Percentiles rank a stretch among this genome's conserved stretches.
Evolutionary conservation across 345 rosid genomes (phyloP).

Genomic region (Pistacia vera): DNA sequence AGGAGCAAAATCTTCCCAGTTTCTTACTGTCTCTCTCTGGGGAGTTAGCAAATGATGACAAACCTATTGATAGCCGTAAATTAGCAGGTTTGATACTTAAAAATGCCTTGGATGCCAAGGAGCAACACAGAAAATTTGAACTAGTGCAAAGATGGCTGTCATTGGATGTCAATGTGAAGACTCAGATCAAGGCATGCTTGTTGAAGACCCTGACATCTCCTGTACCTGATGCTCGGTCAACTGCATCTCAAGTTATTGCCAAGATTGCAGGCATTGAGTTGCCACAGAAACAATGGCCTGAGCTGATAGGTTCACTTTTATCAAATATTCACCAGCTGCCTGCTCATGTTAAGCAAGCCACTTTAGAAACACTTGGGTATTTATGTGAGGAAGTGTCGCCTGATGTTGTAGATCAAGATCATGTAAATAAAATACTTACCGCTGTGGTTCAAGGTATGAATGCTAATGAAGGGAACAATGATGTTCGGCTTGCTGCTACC

Average conservation of each 20-base stretch:
- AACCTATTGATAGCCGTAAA: constrained; percentile 48
- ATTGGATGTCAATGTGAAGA: constrained; percentile 30
- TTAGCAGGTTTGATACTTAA: constrained; percentile 42
- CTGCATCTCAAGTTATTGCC: constrained; percentile 44
- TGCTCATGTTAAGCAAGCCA: constrained; percentile 45
- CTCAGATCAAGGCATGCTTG: constrained; percentile 34
- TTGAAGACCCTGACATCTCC: constrained; percentile 38
- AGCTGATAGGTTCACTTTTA: constrained; percentile 35
- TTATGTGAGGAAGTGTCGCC: constrained; percentile 50
- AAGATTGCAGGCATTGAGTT: constrained; percentile 48
- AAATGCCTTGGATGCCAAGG: constrained; percentile 47
- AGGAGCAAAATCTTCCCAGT: constrained; percentile 45
- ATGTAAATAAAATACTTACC: constrained; percentile 42
- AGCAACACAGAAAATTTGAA: constrained; percentile 41
- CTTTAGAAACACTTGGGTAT: constrained; percentile 44
- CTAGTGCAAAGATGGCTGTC: constrained; percentile 49
- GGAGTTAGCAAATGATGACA: constrained; percentile 42
- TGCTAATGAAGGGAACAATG: constrained; percentile 53
- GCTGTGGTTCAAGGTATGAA: constrained; percentile 55
- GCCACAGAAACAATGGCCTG: constrained; percentile 51
- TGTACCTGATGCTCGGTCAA: constrained; percentile 36
- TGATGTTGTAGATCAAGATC: constrained; percentile 43
- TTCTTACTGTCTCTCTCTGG: constrained; percentile 39
- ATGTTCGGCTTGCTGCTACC: constrained; percentile 69
- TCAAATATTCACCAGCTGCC: constrained; percentile 39